Conservation (phyloP, 768 basidiomycete species). For the Tricholoma sp. region DNA sequence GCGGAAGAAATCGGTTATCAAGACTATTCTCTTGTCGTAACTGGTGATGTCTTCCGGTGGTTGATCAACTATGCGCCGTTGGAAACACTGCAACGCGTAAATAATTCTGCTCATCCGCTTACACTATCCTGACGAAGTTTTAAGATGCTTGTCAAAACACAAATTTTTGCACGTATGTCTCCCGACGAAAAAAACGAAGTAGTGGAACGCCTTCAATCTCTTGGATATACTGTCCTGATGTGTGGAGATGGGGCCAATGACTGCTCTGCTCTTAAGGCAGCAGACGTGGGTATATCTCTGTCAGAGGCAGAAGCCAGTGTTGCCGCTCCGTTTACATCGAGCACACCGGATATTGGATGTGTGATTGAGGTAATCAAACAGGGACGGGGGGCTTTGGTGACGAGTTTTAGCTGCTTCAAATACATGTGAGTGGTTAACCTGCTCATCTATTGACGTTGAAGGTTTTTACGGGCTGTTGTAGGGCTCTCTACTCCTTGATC, state of each 20-base stretch:
- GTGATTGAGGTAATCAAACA: conserved; percentile 96
- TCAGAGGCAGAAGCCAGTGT: conserved; percentile 99
- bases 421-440: conserved; percentile 74
- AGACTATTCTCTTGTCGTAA: conserved; percentile 88
- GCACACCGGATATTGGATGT: conserved; percentile 91
- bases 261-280: conserved; percentile 96
- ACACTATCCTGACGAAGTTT: background rate
- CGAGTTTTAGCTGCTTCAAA: conserved; percentile 99
- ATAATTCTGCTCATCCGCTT: conserved; percentile 19
- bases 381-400: conserved; percentile 91
- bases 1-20: conserved; percentile 67
- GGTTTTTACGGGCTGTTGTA: conserved; percentile 24
- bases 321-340: conserved; percentile 95
- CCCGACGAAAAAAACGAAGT: conserved; percentile 99
- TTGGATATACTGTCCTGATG: conserved; percentile 97
- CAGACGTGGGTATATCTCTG: conserved; percentile 93
- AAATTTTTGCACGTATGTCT: conserved; percentile 98
- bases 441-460: background rate
- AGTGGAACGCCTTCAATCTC: conserved; percentile 85
- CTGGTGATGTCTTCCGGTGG: conserved; percentile 97
- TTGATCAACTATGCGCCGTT: conserved; percentile 93
- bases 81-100: conserved; percentile 89
- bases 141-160: conserved; percentile 96
- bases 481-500: conserved; percentile 97
- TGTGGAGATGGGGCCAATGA: conserved; percentile 99